A percentile compares a stretch with the other conserved stretches of the same genome.
phyloP scores from a whole-genome alignment of 2,329 filamentous ascomycete species.

The Cladophialophora yegresii region DNA sequence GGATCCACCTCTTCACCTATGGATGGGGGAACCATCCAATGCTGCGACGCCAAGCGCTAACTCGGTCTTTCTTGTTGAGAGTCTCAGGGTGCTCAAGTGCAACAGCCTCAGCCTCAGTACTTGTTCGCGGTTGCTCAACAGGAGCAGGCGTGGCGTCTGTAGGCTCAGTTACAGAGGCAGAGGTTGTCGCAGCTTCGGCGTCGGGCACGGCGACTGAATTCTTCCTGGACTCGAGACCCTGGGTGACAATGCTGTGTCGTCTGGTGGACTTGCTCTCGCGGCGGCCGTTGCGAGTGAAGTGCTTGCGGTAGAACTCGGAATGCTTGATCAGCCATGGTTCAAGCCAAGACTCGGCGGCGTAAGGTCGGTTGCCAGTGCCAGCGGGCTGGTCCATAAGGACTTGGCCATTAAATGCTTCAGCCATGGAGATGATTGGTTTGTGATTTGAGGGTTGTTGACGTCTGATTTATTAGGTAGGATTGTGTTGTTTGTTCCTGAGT shows the following conservation, averaged over 20 bases:
- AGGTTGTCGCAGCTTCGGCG: conserved; percentile 21
- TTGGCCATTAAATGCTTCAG: conserved; percentile 29
- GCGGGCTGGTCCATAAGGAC: conserved; percentile 31
- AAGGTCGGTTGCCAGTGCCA: conserved; percentile 26
- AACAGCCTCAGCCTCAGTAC: conserved; percentile 7
- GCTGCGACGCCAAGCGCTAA: conserved; percentile 24
- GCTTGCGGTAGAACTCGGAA: conserved; percentile 34
- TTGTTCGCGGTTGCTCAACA: conserved; percentile 25
- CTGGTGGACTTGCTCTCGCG: conserved; percentile 29
- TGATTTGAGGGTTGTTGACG: background rate
- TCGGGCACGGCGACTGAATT: conserved; percentile 28
- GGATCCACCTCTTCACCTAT: conserved; percentile 11
- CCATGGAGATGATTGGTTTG: conserved; percentile 22
- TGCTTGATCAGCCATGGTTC: conserved; percentile 35
- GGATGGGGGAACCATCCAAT: conserved; percentile 30
- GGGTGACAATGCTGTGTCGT: conserved; percentile 28
- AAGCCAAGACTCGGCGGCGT: conserved; percentile 33
- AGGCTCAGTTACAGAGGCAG: conserved; percentile 29
- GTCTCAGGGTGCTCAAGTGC: conserved; percentile 3
- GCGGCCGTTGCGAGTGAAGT: conserved; percentile 28
- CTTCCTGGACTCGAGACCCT: conserved; percentile 30
- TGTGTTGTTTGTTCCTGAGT: background rate
- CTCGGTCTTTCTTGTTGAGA: conserved; percentile 17
- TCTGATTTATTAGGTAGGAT: background rate
- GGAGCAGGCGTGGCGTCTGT: conserved; percentile 20